phyloP scores from a whole-genome alignment of 768 basidiomycete genomes.

The Fomitopsis serialis region DNA sequence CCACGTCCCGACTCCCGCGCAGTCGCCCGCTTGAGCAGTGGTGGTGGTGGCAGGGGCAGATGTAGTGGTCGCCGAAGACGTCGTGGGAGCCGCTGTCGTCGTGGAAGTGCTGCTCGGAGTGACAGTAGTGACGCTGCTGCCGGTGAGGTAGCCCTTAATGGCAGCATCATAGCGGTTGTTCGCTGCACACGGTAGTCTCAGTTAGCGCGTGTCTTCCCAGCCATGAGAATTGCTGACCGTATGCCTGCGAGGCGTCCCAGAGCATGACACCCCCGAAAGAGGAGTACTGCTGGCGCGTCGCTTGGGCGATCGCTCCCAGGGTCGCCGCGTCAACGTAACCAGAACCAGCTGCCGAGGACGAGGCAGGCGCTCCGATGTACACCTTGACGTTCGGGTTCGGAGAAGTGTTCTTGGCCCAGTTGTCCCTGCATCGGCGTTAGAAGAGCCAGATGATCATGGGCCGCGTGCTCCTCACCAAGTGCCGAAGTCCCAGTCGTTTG shows the following conservation, averaged over 20 bases:
- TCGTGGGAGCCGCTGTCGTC: neutral
- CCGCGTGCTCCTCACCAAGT: conserved; percentile 38
- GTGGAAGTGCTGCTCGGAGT: neutral
- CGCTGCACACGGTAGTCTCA: conserved; percentile 4
- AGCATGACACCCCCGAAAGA: conserved; percentile 60
- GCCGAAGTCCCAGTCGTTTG: conserved; percentile 48
- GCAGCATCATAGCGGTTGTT: conserved; percentile 21
- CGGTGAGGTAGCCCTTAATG: conserved; percentile 17
- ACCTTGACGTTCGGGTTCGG: conserved; percentile 59
- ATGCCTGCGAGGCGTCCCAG: conserved; percentile 30
- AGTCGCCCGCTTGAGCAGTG: conserved; percentile 11
- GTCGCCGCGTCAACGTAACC: conserved; percentile 51
- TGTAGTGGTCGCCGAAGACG: conserved; percentile 2
- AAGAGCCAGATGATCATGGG: neutral
- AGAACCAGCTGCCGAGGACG: conserved; percentile 47
- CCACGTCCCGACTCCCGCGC: conserved; percentile 21
- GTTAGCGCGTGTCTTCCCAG: no score
- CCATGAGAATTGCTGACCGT: conserved; percentile 4
- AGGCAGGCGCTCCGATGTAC: conserved; percentile 62
- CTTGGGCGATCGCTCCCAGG: conserved; percentile 39
- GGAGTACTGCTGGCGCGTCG: conserved; percentile 52
- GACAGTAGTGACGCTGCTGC: conserved; percentile 6
- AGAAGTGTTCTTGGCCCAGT: conserved; percentile 55
- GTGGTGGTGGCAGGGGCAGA: conserved; percentile 7
- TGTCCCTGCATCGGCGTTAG: conserved; percentile 38